Evolutionary conservation across 805 yeast genomes (phyloP), one percentile per base, ranked within the genome.

Genomic region (Metschnikowia hibisci): DNA sequence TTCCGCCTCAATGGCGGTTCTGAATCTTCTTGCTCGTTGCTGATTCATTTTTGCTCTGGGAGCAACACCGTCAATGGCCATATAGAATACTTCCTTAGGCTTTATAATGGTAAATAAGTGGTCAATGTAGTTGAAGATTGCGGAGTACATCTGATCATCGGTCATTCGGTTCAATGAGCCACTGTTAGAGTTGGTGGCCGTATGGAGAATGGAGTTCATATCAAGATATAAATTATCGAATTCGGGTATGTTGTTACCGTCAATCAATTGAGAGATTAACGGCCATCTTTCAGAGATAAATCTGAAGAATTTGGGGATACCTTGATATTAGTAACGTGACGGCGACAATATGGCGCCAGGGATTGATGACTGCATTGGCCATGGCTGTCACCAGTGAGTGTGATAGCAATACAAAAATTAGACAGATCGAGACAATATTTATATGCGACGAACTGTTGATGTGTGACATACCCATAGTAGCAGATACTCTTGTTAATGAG

Each of bases 271-370:
- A 9, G 95, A 83, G 52, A 90, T 89, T 73, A 85, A 74, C 26
- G 99, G 99, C 97, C 98, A 93, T 81, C 99, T 81, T 70, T 93
- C 98, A 38, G 97, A 88, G 71, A 93, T 89, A 73, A 87, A 91
- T 67, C 96, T 81, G 66, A 88, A 93, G 63, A 91, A 93, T 61
- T 93, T 93, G 44, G 99, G 99, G 61, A 93, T 91, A 75, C 98
- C 98, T 62, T 46, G 23, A 18, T 13, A 41, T 45, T 45, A 45
- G 43, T 45, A 45, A 12, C 10, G 16, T 13, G 15, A 11, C 13
- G 16, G 23, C 23, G 7, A 20, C 23, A 20, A 3, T 20, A 20
- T 8, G 22, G 22, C 22, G 22, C 6, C 22, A 20, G 22, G 6
- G 7, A 20, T 20, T 20, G 23, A 20, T 6, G 23, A 8, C 7